These are phyloP conservation scores for Fusarium sp. DNA, from an alignment of 2,329 filamentous ascomycete species.

Conservation along the genomic window DNA sequence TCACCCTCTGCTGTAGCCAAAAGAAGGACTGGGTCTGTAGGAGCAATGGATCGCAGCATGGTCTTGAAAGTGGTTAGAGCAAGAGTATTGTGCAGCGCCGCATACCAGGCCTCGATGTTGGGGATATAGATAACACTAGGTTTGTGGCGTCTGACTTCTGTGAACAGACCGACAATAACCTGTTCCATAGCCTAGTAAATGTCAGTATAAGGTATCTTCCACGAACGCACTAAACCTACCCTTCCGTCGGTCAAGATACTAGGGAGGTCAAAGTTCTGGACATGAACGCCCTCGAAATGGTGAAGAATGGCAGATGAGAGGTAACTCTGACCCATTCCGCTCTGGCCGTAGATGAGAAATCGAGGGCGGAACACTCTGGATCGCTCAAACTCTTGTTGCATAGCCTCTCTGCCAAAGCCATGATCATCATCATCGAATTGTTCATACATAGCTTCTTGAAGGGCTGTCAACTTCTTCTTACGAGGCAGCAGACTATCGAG, in stretches of 20 bases:
- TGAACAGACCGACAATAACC: constrained; percentile 89
- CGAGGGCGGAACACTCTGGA: constrained; percentile 90
- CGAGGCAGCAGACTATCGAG: constrained; percentile 84
- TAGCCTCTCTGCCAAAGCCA: constrained; percentile 85
- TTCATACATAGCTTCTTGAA: constrained; percentile 94
- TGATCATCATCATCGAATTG: constrained; percentile 84
- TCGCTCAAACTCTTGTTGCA: constrained; percentile 83
- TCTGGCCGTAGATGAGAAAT: constrained; percentile 81
- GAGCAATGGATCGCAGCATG: constrained; percentile 83
- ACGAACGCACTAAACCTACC: constrained; percentile 58
- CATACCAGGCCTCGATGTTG: constrained; percentile 88
- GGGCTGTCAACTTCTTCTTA: constrained; percentile 85
- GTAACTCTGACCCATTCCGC: constrained; percentile 95
- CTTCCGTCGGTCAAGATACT: constrained; percentile 87
- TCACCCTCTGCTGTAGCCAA: constrained; percentile 85
- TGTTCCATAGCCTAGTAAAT: constrained; percentile 77
- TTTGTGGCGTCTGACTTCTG: constrained; percentile 93
- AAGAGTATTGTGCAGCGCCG: constrained; percentile 69
- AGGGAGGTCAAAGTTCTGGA: constrained; percentile 93
- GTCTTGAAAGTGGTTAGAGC: constrained; percentile 85
- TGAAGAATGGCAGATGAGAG: constrained; percentile 87
- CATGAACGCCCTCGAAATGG: constrained; percentile 92
- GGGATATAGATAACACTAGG: constrained; percentile 97
- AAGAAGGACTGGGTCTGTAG: constrained; percentile 89
- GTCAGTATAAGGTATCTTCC: constrained; percentile 37